These are phyloP conservation scores for Ampelocalamus luodianensis DNA, from an alignment of 176 grass and related monocot species.

Conservation along the genomic window DNA sequence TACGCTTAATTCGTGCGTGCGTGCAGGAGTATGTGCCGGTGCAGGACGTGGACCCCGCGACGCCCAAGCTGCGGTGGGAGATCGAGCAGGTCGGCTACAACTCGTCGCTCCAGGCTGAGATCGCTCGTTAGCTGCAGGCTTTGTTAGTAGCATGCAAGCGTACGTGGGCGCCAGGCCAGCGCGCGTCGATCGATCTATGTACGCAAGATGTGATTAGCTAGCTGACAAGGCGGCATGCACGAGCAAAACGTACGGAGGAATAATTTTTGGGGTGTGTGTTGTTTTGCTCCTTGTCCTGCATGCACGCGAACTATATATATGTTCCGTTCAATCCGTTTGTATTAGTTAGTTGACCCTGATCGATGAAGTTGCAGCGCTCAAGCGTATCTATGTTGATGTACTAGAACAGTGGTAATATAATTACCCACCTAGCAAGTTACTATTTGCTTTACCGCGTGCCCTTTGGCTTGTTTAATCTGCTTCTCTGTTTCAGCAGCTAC, in stretches of 20 bases:
- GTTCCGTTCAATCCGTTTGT: neutral
- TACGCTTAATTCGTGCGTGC: neutral
- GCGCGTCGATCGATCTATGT: neutral
- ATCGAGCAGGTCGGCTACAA: slow-evolving; percentile 70
- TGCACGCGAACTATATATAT: neutral
- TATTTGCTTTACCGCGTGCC: neutral
- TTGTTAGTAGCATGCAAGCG: neutral
- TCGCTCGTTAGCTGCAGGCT: slow-evolving; percentile 41
- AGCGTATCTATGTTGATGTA: neutral
- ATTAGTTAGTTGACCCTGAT: neutral
- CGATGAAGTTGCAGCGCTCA: neutral
- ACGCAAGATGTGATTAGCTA: neutral
- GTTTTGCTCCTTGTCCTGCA: no score
- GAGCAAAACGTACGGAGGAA: neutral
- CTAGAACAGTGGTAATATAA: neutral
- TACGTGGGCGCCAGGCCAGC: neutral
- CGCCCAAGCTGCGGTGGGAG: slow-evolving; percentile 79
- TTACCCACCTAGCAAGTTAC: neutral
- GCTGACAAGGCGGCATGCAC: neutral
- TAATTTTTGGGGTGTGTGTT: neutral
- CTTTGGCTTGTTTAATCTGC: neutral
- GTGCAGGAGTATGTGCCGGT: slow-evolving; percentile 68
- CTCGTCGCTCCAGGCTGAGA: slow-evolving; percentile 53
- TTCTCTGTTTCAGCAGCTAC: no score
- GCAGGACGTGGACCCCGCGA: slow-evolving; percentile 56